phyloP scores from a whole-genome alignment of 352 stramenopile genomes.

The Thalassiosira hispida region DNA sequence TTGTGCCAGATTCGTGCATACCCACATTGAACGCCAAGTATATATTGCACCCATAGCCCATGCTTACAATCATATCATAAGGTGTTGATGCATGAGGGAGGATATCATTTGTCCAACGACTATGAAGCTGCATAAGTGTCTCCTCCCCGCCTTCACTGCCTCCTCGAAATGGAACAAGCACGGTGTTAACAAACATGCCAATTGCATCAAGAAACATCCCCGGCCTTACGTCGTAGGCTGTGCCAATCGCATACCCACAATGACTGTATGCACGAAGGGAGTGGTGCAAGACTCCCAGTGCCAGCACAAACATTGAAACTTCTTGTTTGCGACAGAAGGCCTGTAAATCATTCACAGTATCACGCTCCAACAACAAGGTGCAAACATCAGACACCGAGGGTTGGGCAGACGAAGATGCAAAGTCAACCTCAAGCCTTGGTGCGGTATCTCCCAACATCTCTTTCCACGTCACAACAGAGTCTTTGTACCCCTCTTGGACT shows the following conservation, averaged over 20 bases:
- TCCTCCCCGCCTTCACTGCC: not conserved
- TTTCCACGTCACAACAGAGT: not conserved
- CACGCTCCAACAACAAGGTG: not conserved
- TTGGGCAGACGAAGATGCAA: not conserved
- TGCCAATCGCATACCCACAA: not conserved
- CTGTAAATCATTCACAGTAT: no score
- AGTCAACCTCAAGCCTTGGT: constrained; percentile 3
- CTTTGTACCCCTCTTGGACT: not conserved
- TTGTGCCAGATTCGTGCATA: not conserved
- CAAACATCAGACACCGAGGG: not conserved
- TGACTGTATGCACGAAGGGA: constrained; percentile 3
- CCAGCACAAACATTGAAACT: no score
- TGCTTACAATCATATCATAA: not conserved
- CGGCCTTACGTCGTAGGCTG: constrained; percentile 2
- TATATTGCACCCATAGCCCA: not conserved
- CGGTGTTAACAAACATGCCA: constrained; percentile 19
- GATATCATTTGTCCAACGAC: not conserved
- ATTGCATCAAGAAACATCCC: not conserved
- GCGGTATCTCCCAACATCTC: constrained; percentile 12
- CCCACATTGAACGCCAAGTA: not conserved
- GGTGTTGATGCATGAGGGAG: not conserved
- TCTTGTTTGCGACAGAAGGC: no score
- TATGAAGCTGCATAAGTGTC: not conserved
- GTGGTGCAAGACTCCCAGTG: not conserved
- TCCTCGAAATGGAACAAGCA: not conserved